Evolutionary conservation across 2,329 filamentous ascomycete genomes (phyloP).

Genomic region (Aspergillus oerlinghausenensis): DNA sequence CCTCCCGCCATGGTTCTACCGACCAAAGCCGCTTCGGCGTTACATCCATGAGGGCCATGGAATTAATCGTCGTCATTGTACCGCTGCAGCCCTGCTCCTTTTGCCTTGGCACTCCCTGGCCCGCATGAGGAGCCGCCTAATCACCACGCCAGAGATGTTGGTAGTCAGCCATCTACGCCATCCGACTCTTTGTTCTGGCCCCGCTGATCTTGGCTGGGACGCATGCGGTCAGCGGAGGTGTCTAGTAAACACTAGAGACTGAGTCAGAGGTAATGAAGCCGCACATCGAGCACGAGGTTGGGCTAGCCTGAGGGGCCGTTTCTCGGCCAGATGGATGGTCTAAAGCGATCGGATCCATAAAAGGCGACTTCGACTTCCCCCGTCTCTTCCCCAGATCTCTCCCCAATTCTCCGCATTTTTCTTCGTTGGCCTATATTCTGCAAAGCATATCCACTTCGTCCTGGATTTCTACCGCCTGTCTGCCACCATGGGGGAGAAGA

Average conservation of each 20-base stretch:
- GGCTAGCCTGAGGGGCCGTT: not conserved
- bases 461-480: not conserved
- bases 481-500: conserved; percentile 9
- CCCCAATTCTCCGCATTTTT: not conserved
- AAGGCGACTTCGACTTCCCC: not conserved
- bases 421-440: not conserved
- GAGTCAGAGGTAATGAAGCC: not conserved
- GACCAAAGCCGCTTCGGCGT: not conserved
- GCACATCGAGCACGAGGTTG: not conserved
- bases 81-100: not conserved
- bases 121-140: not conserved
- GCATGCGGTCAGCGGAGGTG: not conserved
- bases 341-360: not conserved
- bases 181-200: not conserved
- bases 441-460: not conserved
- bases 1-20: not conserved
- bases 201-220: not conserved
- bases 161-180: not conserved
- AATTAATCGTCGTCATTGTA: not conserved
- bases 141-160: not conserved
- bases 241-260: not conserved
- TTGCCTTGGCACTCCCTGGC: not conserved
- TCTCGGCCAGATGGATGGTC: not conserved
- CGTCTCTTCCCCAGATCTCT: not conserved
- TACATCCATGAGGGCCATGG: not conserved